Evolutionary conservation across 495 filamentous ascomycete species (phyloP), one percentile per base, ranked within the genome.

Genomic region (Poronia punctata): DNA sequence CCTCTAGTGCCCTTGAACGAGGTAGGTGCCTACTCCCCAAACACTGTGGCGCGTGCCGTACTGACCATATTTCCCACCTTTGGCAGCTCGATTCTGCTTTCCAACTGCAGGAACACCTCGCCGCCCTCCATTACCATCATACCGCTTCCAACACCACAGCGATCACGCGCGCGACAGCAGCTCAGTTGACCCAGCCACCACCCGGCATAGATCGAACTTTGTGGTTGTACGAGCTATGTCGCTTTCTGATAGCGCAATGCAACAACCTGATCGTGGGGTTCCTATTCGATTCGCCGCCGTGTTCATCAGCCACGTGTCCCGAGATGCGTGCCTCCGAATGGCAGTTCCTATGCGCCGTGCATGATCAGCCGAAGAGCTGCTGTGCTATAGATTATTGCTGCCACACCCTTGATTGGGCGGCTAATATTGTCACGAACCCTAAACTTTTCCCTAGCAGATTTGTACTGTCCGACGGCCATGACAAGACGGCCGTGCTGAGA

Each of bases 301-400:
- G 92, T 63, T 90, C 86, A 29, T 70, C 84, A 4, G 62, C 70
- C 35, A 94, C 93, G 3, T 98, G 92, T 56, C 86, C 88, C 21
- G 93, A 98, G 62, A 98, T 98, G 92, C 88, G 93, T 48, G 92
- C 93, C 3, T 85, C 80, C 34, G 92, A 98, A 67, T 98, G 92
- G 92, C 92, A 98, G 62, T 98, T 96, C 54, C 79, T 98, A 46
- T 98, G 92, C 69, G 92, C 92, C 26, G 93, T 97, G 0, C 93
- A 97, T 60, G 90, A 96, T 43, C 78, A 84, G 16, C 92, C 92
- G 18, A 95, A 97, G 64, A 76, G 77, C 46, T 98, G 92, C 70
- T 95, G 89, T 60, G 92, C 92, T 2, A 95, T 98, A 55, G 92
- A 98, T 61, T 98, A 98, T 62, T 96, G 87, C 72, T 95, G 88